Evolutionary conservation across 352 stramenopile genomes (phyloP).

Genomic region (Globisporangium echinulatum): DNA sequence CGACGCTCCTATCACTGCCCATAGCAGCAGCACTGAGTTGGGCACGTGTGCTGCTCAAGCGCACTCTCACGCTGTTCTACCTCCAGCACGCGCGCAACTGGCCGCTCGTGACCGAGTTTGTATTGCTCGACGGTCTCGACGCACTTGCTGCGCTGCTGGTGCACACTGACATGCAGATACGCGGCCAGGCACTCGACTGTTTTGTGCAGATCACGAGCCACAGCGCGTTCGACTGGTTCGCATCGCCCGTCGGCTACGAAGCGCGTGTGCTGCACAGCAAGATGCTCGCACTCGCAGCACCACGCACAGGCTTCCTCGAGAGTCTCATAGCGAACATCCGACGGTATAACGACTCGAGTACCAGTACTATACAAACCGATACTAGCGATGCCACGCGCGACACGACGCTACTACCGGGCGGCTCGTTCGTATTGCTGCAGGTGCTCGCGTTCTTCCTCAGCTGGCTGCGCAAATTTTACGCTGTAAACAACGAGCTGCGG

Average conservation of each 20-base stretch:
- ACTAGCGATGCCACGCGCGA: too few species aligned
- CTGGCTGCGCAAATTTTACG: slow-evolving; percentile 40
- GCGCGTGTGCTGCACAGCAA: slow-evolving; percentile 25
- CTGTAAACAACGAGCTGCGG: slow-evolving; percentile 23
- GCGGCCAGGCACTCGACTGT: slow-evolving; percentile 31
- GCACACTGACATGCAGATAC: slow-evolving; percentile 27
- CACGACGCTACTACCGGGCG: slow-evolving; percentile 9
- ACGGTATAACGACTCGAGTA: slow-evolving; percentile 7
- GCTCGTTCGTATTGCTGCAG: slow-evolving; percentile 28
- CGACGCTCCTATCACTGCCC: slow-evolving; percentile 16
- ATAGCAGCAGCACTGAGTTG: not conserved
- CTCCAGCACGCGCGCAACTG: slow-evolving; percentile 32
- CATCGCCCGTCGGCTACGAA: slow-evolving; percentile 18
- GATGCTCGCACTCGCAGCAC: slow-evolving; percentile 21
- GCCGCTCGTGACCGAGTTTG: slow-evolving; percentile 27
- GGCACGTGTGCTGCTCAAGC: slow-evolving; percentile 18
- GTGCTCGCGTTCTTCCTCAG: slow-evolving; percentile 39
- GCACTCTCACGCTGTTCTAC: slow-evolving; percentile 35
- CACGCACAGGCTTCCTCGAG: slow-evolving; percentile 14
- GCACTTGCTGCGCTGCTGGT: slow-evolving; percentile 24
- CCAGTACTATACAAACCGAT: too few species aligned
- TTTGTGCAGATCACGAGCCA: slow-evolving; percentile 41
- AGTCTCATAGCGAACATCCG: slow-evolving; percentile 22
- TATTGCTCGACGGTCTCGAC: slow-evolving; percentile 22
- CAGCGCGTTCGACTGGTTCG: slow-evolving; percentile 33